Evolutionary conservation across 2,329 filamentous ascomycete species (phyloP).

Genomic region (Periglandula ipomoeae): DNA sequence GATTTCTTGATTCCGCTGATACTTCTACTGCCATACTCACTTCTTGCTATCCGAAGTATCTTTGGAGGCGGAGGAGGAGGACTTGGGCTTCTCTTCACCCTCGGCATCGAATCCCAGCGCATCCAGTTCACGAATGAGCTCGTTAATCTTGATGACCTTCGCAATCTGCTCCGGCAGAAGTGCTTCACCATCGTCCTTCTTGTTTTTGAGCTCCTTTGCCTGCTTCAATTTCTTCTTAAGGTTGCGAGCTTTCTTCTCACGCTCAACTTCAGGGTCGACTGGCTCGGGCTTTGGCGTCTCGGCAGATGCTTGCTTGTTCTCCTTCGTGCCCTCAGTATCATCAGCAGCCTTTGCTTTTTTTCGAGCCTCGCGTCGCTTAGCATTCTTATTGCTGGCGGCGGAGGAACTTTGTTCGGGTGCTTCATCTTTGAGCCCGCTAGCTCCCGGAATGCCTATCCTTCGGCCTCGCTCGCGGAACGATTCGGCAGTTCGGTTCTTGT

Average conservation of each 20-base stretch:
- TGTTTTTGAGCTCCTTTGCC: conserved; percentile 79
- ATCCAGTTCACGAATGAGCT: conserved; percentile 82
- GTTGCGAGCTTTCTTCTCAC: conserved; percentile 86
- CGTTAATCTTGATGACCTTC: conserved; percentile 95
- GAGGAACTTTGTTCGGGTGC: conserved; percentile 37
- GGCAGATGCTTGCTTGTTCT: conserved; percentile 20
- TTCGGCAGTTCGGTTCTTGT: conserved; percentile 86
- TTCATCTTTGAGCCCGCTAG: conserved; percentile 47
- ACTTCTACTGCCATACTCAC: not conserved
- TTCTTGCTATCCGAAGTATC: not conserved
- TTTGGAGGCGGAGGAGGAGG: conserved; percentile 2
- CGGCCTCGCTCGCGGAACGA: conserved; percentile 67
- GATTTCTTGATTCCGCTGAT: not conserved
- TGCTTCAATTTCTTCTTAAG: conserved; percentile 93
- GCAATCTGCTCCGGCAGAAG: conserved; percentile 90
- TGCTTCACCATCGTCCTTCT: conserved; percentile 78
- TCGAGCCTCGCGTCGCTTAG: conserved; percentile 56
- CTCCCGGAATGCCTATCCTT: conserved; percentile 61
- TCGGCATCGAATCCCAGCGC: conserved; percentile 75
- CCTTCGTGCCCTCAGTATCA: conserved; percentile 56
- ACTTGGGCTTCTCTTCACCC: conserved; percentile 45
- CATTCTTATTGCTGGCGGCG: conserved; percentile 69
- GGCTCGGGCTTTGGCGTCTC: conserved; percentile 28
- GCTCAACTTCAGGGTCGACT: conserved; percentile 63
- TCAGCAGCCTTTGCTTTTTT: conserved; percentile 43